Evolutionary conservation across 164 flowering plant genomes (phyloP).

Genomic region (Sextonia rubra): DNA sequence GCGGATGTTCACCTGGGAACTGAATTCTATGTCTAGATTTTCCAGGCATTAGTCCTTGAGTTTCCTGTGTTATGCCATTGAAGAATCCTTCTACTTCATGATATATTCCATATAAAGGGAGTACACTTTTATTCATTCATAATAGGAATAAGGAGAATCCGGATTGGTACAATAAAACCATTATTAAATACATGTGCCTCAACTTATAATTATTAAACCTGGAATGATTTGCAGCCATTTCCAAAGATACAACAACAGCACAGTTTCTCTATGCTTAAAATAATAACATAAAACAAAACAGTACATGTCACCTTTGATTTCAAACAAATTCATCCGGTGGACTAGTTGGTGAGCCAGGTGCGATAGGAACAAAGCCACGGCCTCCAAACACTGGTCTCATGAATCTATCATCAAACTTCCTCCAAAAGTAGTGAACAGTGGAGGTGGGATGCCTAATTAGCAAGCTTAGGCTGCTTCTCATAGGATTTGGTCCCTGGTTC

Average conservation of each 20-base stretch:
- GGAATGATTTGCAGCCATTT: neutral
- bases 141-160: neutral
- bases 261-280: neutral
- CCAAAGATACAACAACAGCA: neutral
- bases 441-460: constrained; percentile 50
- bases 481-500: constrained; percentile 11
- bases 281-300: neutral
- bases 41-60: no score
- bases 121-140: neutral
- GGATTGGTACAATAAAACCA: neutral
- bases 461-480: constrained; percentile 39
- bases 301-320: neutral
- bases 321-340: constrained; percentile 10
- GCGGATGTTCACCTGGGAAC: no score
- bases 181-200: neutral
- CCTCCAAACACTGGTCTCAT: constrained; percentile 88
- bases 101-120: neutral
- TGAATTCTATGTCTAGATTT: no score
- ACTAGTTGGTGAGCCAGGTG: constrained; percentile 52
- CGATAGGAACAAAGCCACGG: constrained; percentile 57
- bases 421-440: constrained; percentile 76
- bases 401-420: constrained; percentile 66
- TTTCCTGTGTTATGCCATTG: no score
- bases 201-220: neutral
- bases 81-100: no score